phyloP scores from a whole-genome alignment of 441 rosid genomes.

The Adansonia rubrostipa region DNA sequence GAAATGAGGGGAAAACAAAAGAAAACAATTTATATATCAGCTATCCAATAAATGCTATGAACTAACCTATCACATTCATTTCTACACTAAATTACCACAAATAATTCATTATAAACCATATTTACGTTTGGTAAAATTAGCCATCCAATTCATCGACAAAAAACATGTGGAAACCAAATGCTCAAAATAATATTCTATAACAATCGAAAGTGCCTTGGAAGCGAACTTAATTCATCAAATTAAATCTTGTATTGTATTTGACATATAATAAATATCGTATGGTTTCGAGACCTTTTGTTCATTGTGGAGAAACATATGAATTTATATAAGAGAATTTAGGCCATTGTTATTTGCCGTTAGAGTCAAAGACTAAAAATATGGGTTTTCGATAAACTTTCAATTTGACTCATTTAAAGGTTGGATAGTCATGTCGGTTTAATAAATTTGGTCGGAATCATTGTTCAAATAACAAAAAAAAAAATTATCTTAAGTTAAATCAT shows the following conservation, averaged over 20 bases:
- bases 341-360: neutral
- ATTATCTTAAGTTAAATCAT: no score
- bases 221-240: neutral
- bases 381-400: neutral
- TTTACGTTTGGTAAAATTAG: neutral
- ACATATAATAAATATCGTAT: neutral
- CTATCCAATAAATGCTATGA: neutral
- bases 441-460: no score
- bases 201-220: neutral
- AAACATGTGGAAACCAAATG: neutral
- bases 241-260: neutral
- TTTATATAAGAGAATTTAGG: neutral
- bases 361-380: neutral
- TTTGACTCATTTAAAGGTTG: no score
- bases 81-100: neutral
- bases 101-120: neutral
- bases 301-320: neutral
- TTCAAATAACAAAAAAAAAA: no score
- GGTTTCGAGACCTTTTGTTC: neutral
- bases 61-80: neutral
- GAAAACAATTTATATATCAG: neutral
- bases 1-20: no score
- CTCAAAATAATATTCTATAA: neutral
- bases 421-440: no score
- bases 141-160: neutral